Evolutionary conservation across 2,329 filamentous ascomycete species (phyloP).

Genomic region (Fusarium robinianum): DNA sequence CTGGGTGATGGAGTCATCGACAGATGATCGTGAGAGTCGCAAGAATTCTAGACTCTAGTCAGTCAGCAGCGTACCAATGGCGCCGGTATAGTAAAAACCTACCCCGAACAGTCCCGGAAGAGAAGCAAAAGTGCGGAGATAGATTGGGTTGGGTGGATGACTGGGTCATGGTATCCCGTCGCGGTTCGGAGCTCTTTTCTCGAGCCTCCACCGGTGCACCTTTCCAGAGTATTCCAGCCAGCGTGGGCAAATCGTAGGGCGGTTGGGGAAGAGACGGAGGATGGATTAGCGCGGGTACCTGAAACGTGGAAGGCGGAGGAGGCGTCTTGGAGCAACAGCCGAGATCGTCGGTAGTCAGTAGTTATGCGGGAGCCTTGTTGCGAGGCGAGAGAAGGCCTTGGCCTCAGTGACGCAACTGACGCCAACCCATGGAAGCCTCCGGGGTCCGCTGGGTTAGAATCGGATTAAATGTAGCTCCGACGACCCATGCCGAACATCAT

Average conservation of each 20-base stretch:
- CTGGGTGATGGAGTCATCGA: slow-evolving; percentile 93
- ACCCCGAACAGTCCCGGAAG: slow-evolving; percentile 71
- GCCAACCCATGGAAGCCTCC: slow-evolving; percentile 12
- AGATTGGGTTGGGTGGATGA: slow-evolving; percentile 56
- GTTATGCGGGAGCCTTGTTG: slow-evolving; percentile 2
- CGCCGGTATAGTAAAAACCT: slow-evolving; percentile 26
- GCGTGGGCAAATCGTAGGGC: slow-evolving; percentile 38
- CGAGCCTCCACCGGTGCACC: slow-evolving; percentile 47
- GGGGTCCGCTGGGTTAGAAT: slow-evolving; percentile 10
- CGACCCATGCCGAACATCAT: neutral
- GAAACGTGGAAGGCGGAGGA: slow-evolving; percentile 13
- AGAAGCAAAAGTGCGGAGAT: slow-evolving; percentile 79
- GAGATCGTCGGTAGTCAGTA: slow-evolving; percentile 10
- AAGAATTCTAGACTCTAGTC: slow-evolving; percentile 74
- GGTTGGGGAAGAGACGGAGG: neutral
- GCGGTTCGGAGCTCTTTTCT: slow-evolving; percentile 35
- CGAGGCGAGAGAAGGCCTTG: slow-evolving; percentile 5
- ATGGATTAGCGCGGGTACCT: slow-evolving; percentile 11
- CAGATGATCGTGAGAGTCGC: slow-evolving; percentile 77
- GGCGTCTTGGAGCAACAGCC: slow-evolving; percentile 19
- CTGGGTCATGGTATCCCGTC: slow-evolving; percentile 51
- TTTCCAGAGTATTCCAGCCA: slow-evolving; percentile 58
- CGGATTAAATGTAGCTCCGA: slow-evolving; percentile 33
- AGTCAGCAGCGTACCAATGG: slow-evolving; percentile 6
- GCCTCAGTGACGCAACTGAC: slow-evolving; percentile 33